These are phyloP conservation scores for Vigna angularis DNA, from an alignment of 306 rosid genomes.

Conservation along the genomic window DNA sequence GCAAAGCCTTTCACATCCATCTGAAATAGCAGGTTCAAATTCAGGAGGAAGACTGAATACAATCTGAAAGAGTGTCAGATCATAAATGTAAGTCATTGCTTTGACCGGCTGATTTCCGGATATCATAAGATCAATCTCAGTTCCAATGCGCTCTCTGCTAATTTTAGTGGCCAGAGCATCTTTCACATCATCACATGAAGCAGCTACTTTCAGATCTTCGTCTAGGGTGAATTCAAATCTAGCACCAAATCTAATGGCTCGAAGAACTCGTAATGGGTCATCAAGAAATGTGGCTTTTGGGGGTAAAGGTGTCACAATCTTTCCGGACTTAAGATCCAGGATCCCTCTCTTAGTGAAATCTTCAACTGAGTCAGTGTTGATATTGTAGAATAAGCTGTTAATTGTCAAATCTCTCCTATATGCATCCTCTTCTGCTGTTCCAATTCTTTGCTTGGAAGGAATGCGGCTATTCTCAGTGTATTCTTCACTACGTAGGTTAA, in stretches of 20 bases:
- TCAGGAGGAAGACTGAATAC: slow-evolving; percentile 78
- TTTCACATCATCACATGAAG: slow-evolving; percentile 82
- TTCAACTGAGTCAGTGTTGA: slow-evolving; percentile 80
- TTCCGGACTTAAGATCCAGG: slow-evolving; percentile 79
- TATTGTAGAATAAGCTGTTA: slow-evolving; percentile 93
- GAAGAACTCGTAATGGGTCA: slow-evolving; percentile 91
- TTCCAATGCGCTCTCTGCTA: slow-evolving; percentile 91
- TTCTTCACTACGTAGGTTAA: slow-evolving; percentile 88
- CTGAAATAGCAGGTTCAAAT: slow-evolving; percentile 64
- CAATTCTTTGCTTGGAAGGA: slow-evolving; percentile 87
- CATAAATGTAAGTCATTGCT: slow-evolving; percentile 76
- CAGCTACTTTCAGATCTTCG: slow-evolving; percentile 86
- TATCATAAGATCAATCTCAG: slow-evolving; percentile 91
- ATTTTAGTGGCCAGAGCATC: slow-evolving; percentile 85
- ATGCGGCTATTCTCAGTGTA: slow-evolving; percentile 90
- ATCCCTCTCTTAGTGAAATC: slow-evolving; percentile 86
- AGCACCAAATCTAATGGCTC: slow-evolving; percentile 96
- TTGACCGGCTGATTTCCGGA: slow-evolving; percentile 84
- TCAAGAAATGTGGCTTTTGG: slow-evolving; percentile 89
- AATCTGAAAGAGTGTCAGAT: slow-evolving; percentile 73
- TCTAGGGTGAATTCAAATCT: slow-evolving; percentile 80
- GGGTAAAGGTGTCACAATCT: slow-evolving; percentile 90
- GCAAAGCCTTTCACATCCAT: slow-evolving; percentile 80
- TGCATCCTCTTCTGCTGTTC: slow-evolving; percentile 94
- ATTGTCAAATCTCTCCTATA: slow-evolving; percentile 96